Evolutionary conservation across 2,329 filamentous ascomycete genomes (phyloP), one percentile per base, ranked within the genome.

Genomic region (Paramyrothecium sp.): DNA sequence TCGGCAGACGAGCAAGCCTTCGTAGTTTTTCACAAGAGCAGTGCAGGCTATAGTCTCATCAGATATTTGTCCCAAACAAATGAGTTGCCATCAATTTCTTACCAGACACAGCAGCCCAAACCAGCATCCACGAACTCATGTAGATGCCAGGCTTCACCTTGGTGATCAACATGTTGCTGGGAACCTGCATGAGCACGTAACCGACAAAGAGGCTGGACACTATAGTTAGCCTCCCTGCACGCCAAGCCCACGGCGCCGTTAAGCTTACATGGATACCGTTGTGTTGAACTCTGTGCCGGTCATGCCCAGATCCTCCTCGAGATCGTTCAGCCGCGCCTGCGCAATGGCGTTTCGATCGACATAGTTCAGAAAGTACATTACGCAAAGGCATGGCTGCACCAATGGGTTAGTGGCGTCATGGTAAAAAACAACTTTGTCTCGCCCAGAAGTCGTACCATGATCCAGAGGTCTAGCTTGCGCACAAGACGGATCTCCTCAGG

Each of bases 201-300:
- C 83, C 79, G 33, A 73, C 72, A 50, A 74, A 70, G 22, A 75
- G 59, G 51, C 68, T 71, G 44, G 19, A 3, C 5, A 7, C 5
- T 53, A 64, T 19, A 66, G 58, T 30, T 13, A 4, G 3, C 23
- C 2, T 10, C 17, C 7, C 10, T 19, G 4, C 12, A 1, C 17
- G 7, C 1, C 1, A 3, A n/a, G 4, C 26, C 50, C 12, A 22
- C 17, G 26, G n/a, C 26, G 20, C 2, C 0, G n/a, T 34, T 21
- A 2, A 3, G 51, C 62, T 33, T 66, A 72, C 68, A 75, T 74
- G 4, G 73, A 76, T 12, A 77, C 73, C 0, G 73, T 68, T 0
- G 72, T 72, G 51, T 82, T 85, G 64, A 83, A 87, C 55, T 87
- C 79, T 2, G 78, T 84, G 13, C 81, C 81, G 1, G 65, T 71